A percentile compares a stretch with the other conserved stretches of the same genome.
Conservation (phyloP, 2,329 filamentous ascomycete genomes). For the Parafenestella ontariensis region DNA sequence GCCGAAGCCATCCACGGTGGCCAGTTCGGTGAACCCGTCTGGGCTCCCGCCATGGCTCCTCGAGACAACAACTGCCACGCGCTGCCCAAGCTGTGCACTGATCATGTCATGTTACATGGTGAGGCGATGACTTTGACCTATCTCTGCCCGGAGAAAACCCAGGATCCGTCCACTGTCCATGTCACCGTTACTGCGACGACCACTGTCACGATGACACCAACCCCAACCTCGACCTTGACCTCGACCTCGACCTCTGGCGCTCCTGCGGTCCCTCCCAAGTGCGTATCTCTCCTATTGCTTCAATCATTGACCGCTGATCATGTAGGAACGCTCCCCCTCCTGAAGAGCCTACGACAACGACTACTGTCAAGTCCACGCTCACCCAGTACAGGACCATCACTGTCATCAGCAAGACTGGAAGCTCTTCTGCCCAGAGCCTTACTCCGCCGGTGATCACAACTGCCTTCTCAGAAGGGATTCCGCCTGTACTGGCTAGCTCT, state of each 20-base stretch:
- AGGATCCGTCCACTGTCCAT: conserved; percentile 14
- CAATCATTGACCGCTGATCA: background rate
- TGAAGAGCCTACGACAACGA: conserved; percentile 19
- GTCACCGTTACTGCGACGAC: conserved; percentile 28
- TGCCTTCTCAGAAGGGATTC: background rate
- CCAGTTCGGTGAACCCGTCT: conserved; percentile 6
- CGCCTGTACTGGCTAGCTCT: conserved; percentile 1
- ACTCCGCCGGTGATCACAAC: background rate
- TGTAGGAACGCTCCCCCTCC: conserved; percentile 1
- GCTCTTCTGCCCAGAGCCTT: background rate
- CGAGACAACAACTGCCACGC: conserved; percentile 14
- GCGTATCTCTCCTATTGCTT: background rate
- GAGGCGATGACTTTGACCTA: conserved; percentile 29
- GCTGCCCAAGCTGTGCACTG: conserved; percentile 32
- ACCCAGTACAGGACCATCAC: conserved; percentile 18
- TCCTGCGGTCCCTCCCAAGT: conserved; percentile 1
- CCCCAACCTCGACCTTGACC: too few relatives aligned
- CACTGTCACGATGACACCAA: conserved; percentile 12
- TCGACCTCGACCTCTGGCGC: background rate
- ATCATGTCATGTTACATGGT: conserved; percentile 20
- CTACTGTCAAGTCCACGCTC: conserved; percentile 22
- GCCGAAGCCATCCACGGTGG: conserved; percentile 11
- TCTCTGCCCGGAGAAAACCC: conserved; percentile 23
- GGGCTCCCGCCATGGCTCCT: conserved; percentile 7
- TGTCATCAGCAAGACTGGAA: background rate